phyloP scores from a whole-genome alignment of 306 rosid species.

The Pterocarpus santalinus region DNA sequence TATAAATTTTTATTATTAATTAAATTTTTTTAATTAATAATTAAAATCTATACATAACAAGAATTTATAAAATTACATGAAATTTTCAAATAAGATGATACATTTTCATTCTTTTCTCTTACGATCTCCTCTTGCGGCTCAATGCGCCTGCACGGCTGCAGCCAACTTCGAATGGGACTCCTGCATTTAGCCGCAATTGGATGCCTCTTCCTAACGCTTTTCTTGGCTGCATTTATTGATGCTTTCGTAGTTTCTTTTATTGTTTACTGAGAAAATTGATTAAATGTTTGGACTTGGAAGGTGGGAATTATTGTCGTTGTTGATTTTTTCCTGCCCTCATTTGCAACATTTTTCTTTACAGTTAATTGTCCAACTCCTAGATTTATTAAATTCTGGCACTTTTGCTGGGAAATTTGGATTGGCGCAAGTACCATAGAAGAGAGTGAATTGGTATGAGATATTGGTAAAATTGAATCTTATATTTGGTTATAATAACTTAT shows the following conservation, averaged over 20 bases:
- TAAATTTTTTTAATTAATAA: too few species aligned
- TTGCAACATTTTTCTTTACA: neutral
- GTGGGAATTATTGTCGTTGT: neutral
- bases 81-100: too few species aligned
- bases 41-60: too few species aligned
- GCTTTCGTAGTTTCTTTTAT: neutral
- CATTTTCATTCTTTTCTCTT: neutral
- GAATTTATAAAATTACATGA: too few species aligned
- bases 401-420: neutral
- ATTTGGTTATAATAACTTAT: neutral
- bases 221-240: slow-evolving; percentile 31
- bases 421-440: neutral
- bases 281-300: slow-evolving; percentile 7
- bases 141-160: slow-evolving; percentile 22
- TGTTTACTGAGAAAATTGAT: neutral
- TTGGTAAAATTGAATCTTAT: too few species aligned
- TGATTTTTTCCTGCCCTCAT: slow-evolving; percentile 1
- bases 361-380: neutral
- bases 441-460: too few species aligned
- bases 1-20: too few species aligned
- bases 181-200: slow-evolving; percentile 20
- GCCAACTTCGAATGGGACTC: slow-evolving; percentile 42
- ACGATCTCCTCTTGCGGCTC: neutral
- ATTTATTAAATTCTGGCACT: neutral
- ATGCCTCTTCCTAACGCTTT: slow-evolving; percentile 43